Base-by-base conservation (phyloP, 2,329 filamentous ascomycete species). In the Monosporascus sp. region DNA sequence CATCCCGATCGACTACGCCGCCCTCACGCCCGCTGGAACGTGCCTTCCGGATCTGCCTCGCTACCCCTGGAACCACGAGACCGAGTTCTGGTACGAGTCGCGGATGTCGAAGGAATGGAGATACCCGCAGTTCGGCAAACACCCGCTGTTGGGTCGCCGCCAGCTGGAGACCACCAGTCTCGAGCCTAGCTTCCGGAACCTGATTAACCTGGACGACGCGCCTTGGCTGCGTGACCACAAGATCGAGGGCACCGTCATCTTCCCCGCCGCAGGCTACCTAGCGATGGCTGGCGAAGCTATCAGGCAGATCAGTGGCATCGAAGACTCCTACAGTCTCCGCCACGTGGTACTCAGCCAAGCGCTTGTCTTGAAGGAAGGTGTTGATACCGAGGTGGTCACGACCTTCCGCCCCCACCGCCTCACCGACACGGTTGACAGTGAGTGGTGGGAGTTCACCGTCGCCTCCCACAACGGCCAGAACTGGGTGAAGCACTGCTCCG, bases 181-280 rank as follows among this genome's bases (percentile, higher is more conserved):
- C 1, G 61, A 71, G 9, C 73, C 74, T 0, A 49, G 54, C 0
- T 81, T 74, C 72, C 61, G 73, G 1, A 75, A 74, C 44, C 46
- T 74, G 2, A 56, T 79, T 1, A 60, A 65, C 2, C 51, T 72
- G 1, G 62, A 64, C 0, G 67, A 77, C 27, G 53, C 70, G 0
- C 69, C 73, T 0, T 81, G 78, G 78, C 50, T 79, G 2, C 55
- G 57, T 0, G 72, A 77, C 45, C 75, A 82, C 55, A 64, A 62
- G 20, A 54, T 81, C 1, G 62, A 68, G 2, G 62, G 62, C 0
- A 60, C 71, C 6, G 58, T 72, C 2, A 60, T 79, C 1, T 75
- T 75, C 41, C 77, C 77, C 0, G 68, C 58, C 2, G 70, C 75
- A 1, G 74, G 66, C 0, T 77, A 73, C 52, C 50, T 78, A 1